These are phyloP conservation scores for Termitomyces bulborhizus DNA, from an alignment of 768 basidiomycete species.

Conservation along the genomic window DNA sequence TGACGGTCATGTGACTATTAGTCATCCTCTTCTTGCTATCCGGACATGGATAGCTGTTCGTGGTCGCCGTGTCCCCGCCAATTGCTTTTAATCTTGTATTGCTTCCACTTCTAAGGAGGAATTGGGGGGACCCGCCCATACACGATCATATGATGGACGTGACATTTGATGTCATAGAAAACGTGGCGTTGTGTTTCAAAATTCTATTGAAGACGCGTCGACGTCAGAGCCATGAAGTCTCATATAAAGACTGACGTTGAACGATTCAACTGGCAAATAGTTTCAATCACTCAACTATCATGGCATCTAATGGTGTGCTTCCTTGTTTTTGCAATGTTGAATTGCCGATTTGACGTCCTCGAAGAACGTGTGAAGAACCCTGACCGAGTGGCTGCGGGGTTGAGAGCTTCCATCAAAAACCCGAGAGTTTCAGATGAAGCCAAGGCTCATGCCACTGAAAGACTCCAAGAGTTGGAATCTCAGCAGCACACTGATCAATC, in stretches of 20 bases:
- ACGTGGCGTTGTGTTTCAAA: constrained; percentile 8
- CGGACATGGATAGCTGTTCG: too few relatives aligned
- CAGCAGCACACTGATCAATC: not conserved
- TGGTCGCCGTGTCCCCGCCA: too few relatives aligned
- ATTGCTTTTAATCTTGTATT: too few relatives aligned
- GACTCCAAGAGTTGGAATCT: constrained; percentile 26
- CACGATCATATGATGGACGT: constrained; percentile 11
- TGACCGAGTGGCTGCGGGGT: constrained; percentile 45
- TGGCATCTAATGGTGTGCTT: constrained; percentile 6
- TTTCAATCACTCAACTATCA: not conserved
- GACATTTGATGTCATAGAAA: not conserved
- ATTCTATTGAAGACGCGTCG: constrained; percentile 2
- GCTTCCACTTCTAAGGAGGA: too few relatives aligned
- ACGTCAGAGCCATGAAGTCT: not conserved
- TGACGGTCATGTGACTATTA: too few relatives aligned
- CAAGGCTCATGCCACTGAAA: constrained; percentile 37
- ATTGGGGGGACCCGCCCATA: not conserved
- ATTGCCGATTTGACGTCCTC: not conserved
- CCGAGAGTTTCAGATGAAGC: constrained; percentile 49
- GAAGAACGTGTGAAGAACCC: constrained; percentile 28
- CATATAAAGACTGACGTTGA: constrained; percentile 1
- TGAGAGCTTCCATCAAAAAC: constrained; percentile 50
- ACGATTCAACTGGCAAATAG: too few relatives aligned
- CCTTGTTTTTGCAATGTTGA: not conserved
- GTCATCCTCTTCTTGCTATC: too few relatives aligned